Evolutionary conservation across 2,329 filamentous ascomycete genomes (phyloP).

Genomic region (Alternaria gaisen): DNA sequence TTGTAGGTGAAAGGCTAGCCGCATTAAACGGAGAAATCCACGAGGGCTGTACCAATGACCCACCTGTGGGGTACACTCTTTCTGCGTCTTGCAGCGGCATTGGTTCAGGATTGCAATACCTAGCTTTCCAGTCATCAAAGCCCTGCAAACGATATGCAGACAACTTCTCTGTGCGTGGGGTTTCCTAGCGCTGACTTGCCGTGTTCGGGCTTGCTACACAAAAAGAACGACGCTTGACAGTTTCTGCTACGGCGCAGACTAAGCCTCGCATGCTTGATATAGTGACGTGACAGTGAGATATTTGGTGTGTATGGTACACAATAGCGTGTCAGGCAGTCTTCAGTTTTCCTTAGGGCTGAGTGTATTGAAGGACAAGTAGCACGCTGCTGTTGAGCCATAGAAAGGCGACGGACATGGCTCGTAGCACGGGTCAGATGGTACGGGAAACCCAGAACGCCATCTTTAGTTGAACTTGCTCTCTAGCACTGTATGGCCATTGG

Average conservation of each 20-base stretch:
- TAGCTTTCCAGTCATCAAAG: slow-evolving; percentile 21
- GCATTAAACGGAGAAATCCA: slow-evolving; percentile 34
- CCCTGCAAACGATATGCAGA: slow-evolving; percentile 19
- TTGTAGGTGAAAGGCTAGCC: slow-evolving; percentile 26
- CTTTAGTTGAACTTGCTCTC: background rate
- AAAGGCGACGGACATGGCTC: slow-evolving; percentile 1
- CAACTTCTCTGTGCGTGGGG: slow-evolving; percentile 14
- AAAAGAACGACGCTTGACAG: slow-evolving; percentile 27
- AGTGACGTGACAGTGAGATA: slow-evolving; percentile 11
- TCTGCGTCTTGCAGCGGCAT: slow-evolving; percentile 20
- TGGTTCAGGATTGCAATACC: slow-evolving; percentile 16
- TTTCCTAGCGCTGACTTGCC: slow-evolving; percentile 34
- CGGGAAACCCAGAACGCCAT: background rate
- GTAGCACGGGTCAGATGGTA: slow-evolving; percentile 10
- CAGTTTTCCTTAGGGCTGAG: slow-evolving; percentile 13
- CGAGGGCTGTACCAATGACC: slow-evolving; percentile 25
- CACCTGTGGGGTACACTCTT: slow-evolving; percentile 15
- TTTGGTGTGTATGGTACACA: slow-evolving; percentile 12
- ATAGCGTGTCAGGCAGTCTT: slow-evolving; percentile 14
- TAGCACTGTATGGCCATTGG: slow-evolving; percentile 10
- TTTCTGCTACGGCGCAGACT: slow-evolving; percentile 8
- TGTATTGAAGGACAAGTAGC: slow-evolving; percentile 18
- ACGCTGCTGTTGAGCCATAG: slow-evolving; percentile 12
- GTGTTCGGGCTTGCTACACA: slow-evolving; percentile 22
- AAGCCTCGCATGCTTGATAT: slow-evolving; percentile 21